Base-by-base conservation (phyloP, 2,329 filamentous ascomycete species). In the Leptographium lundbergii region DNA sequence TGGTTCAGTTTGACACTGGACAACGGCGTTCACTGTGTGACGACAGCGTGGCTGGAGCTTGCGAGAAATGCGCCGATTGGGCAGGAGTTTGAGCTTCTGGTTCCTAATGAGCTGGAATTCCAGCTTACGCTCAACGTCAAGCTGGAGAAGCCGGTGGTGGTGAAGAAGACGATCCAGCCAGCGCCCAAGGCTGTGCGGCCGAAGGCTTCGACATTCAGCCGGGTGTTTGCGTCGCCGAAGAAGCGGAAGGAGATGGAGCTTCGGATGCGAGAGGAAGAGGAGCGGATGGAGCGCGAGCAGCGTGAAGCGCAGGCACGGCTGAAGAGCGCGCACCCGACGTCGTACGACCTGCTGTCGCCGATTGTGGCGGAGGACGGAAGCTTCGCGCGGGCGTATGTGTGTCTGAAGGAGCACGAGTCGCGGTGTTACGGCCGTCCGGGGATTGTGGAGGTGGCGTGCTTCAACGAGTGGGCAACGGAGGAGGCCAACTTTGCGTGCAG, bases 381-480 rank as follows among this genome's bases (percentile, higher is more conserved):
- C 68, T 99, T 99, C 71, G 94, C 87, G 25, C 87, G 94, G 58
- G 87, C 94, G 4, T 99, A 99, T 66, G 87, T 99, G 22, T 92
- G 90, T 67, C 80, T 99, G 57, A 94, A 92, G 71, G 91, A 96
- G 69, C 91, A 96, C 68, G 94, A 99, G 73, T 78, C 83, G 58
- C 81, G 86, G 63, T 94, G 91, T 68, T 99, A 88, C 67, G 94
- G 94, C 42, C 86, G 94, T 22, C 91, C 90, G 10, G 87, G 92
- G 67, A 86, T 85, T 62, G 89, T 91, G 19, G 91, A 97, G 66
- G 85, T 97, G 59, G 88, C 90, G 22, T 95, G 91, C 73, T 99
- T 97, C 81, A 99, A 99, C 68, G 94, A 99, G 74, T 99, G 94
- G 94, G 94, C 94, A 0, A 85, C 88, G 3, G 94, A 99, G 69